Percentiles rank a stretch among this genome's conserved stretches.
Conservation (phyloP, 768 basidiomycete genomes). For the Phanerochaete carnosa region DNA sequence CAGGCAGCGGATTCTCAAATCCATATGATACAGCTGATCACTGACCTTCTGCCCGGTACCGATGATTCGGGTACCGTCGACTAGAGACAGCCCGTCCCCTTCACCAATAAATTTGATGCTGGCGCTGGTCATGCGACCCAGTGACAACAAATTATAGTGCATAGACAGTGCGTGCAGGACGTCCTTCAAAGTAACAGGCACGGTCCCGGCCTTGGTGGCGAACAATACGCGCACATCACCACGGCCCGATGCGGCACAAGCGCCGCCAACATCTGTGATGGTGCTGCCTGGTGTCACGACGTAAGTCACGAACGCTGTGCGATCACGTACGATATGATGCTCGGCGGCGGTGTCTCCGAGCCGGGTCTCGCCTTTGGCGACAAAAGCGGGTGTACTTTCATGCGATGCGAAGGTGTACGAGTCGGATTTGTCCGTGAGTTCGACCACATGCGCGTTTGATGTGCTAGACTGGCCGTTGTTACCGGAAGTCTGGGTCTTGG, state of each 20-base stretch:
- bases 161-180: conserved; percentile 11
- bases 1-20: not conserved
- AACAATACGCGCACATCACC: conserved; percentile 9
- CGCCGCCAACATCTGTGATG: conserved; percentile 13
- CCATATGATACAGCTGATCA: not conserved
- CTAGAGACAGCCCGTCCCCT: not conserved
- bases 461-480: too few species aligned
- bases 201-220: not conserved
- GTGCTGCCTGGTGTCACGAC: not conserved
- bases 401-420: not conserved
- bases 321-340: conserved; percentile 10
- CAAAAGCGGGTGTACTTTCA: not conserved
- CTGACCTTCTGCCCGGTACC: not conserved
- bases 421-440: not conserved
- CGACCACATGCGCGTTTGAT: not conserved
- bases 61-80: not conserved
- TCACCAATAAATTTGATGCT: not conserved
- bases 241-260: conserved; percentile 12
- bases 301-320: conserved; percentile 9
- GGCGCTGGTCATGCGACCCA: conserved; percentile 6
- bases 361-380: conserved; percentile 6
- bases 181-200: conserved; percentile 11
- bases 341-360: conserved; percentile 15
- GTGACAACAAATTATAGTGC: conserved; percentile 13
- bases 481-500: not conserved